Evolutionary conservation across 495 filamentous ascomycete species (phyloP), one percentile per base, ranked within the genome.

Genomic region (Chaetomium fimeti): DNA sequence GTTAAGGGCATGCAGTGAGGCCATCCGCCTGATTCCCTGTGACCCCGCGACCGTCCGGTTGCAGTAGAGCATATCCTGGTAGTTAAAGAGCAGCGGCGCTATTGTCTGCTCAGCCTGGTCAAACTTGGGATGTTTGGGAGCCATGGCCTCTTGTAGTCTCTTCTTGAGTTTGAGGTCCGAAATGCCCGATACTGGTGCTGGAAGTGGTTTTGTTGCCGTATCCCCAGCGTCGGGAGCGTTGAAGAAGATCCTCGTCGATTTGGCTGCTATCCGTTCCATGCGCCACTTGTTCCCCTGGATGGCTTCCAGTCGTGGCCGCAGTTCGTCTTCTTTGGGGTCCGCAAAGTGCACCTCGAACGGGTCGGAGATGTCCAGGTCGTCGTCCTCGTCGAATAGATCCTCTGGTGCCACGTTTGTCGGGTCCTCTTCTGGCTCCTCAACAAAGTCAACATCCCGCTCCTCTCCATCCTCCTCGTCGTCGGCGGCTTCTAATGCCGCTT

Each of bases 1-100:
- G 74, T 97, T 98, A 16, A 97, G 77, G 6, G 85, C 84, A 72
- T 98, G 94, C 11, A 97, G 77, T 63, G 89, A 90, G n/a, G 87
- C 79, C 58, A 97, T 79, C 40, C 85, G 84, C 53, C 90, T 85
- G 55, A 96, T 72, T 27, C 81, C 82, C 16, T 84, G 80, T 0
- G 88, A 82, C 67, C 91, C 90, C 5, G 81, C 76, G 3, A 85
- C 66, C 5, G 83, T 88, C 36, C 93, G 83, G n/a, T 83, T 84
- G 56, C 87, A 88, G 73, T 89, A 93, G 13, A 96, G 76, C 16
- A 95, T 62, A 72, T 98, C 93, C 51, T 88, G 83, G 72, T 98
- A 95, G 67, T 87, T 84, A 72, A 95, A 90, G 3, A 90, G 77
- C 49, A 82, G 74, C 0, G 85, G 87, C 29, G 75, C 84, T 62